Percentiles rank a stretch among this genome's conserved stretches.
Conservation (phyloP, 2,329 filamentous ascomycete species). For the Colletotrichum chrysophilum region DNA sequence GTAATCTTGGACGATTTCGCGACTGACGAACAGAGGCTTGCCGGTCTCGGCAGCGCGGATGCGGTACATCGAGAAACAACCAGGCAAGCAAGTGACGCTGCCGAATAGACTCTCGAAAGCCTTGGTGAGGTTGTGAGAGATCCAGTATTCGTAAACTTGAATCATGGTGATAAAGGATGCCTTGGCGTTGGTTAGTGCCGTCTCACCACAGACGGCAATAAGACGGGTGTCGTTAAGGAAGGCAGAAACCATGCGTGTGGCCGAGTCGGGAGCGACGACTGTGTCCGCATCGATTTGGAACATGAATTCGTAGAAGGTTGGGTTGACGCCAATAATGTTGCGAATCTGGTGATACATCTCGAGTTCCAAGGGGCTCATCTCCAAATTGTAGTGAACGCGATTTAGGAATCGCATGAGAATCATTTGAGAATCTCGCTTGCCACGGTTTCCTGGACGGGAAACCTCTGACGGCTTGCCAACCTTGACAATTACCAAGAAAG, state of each 20-base stretch:
- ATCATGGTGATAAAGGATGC: conserved; percentile 97
- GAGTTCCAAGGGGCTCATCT: conserved; percentile 95
- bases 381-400: conserved; percentile 94
- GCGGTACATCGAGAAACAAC: conserved; percentile 99
- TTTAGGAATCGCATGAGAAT: conserved; percentile 99
- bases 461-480: conserved; percentile 98
- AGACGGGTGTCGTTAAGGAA: conserved; percentile 92
- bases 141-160: conserved; percentile 99
- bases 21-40: conserved; percentile 95
- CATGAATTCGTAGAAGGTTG: conserved; percentile 97
- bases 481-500: conserved; percentile 96
- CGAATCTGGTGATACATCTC: conserved; percentile 99
- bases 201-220: conserved; percentile 96
- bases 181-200: conserved; percentile 90
- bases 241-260: conserved; percentile 87
- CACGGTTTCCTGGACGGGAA: conserved; percentile 92
- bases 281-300: conserved; percentile 98
- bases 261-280: conserved; percentile 86
- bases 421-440: conserved; percentile 99
- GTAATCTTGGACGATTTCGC: conserved; percentile 87
- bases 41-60: conserved; percentile 93
- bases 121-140: conserved; percentile 96
- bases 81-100: conserved; percentile 94
- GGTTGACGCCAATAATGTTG: conserved; percentile 98
- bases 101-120: conserved; percentile 98